Evolutionary conservation across 192 early-diverging fungal genomes (phyloP), one percentile per base, ranked within the genome.

Genomic region (Coemansia sp.): DNA sequence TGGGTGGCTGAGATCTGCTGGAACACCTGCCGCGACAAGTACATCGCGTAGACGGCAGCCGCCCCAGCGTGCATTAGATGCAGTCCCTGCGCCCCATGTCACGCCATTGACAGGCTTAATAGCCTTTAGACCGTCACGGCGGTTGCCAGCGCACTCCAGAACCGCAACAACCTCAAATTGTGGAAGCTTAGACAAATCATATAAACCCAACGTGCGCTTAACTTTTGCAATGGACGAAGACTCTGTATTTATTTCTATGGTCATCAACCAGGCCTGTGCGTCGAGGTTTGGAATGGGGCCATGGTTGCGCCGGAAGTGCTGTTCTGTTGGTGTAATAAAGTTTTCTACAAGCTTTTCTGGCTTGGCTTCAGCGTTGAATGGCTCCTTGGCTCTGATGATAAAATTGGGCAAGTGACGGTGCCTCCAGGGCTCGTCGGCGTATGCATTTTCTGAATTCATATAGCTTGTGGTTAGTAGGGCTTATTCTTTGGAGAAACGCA

Each of bases 241-340:
- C 31, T 19, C 19, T 7, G 57, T n/a, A 50, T 30, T 46, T 6
- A 82, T 61, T 27, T 91, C 85, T 22, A 97, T 72, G 7, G 72
- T 67, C 63, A 96, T 78, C 9, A 46, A 20, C 80, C 88, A 92
- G 7, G 74, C 67, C 0, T 80, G 71, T 1, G 68, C 64, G 21
- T 87, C 79, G n/a, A 94, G 80, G 33, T 88, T 77, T 10, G 95
- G 95, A 33, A 96, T 91, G 23, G 95, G 92, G 5, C 94, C 88
- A 66, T 96, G 95, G 78, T 94, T 93, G 22, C 95, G 89, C 51
- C 92, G 90, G 65, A 91, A 96, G 72, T 92, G 92, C 42, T 82
- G 69, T 21, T 86, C 77, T 51, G 87, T 89, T 5, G 92, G 92
- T 11, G 94, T 96, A 39, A 94, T 85, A 69, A 86, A 86, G 53